Percentiles rank a stretch among this genome's conserved stretches.
These are phyloP conservation scores for Cutaneotrichosporon cavernicola DNA, from an alignment of 1,284 basidiomycete genomes.

Conservation along the genomic window DNA sequence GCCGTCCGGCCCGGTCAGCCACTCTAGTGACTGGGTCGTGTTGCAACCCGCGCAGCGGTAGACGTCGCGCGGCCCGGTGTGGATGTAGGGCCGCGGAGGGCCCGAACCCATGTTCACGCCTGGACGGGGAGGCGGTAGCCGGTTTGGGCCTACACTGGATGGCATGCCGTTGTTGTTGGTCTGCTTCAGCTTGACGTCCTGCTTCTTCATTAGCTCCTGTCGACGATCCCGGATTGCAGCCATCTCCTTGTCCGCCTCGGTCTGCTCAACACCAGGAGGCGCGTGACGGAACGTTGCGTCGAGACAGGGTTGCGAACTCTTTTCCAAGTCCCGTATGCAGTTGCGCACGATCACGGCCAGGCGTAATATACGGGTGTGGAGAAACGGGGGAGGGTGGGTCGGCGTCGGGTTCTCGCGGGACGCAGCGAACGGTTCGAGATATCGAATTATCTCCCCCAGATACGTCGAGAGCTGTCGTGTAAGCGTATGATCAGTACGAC, in stretches of 20 bases:
- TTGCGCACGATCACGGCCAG: constrained; percentile 34
- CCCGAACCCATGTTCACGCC: not conserved
- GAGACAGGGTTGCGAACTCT: constrained; percentile 30
- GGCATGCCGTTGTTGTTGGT: not conserved
- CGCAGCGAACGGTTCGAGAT: constrained; percentile 33
- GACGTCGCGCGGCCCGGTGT: constrained; percentile 9
- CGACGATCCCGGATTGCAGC: constrained; percentile 42
- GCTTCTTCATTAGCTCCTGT: constrained; percentile 41
- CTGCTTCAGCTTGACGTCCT: constrained; percentile 21
- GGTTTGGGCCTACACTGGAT: not conserved
- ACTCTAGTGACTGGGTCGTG: constrained; percentile 24
- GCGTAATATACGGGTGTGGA: constrained; percentile 36
- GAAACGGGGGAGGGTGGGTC: constrained; percentile 35
- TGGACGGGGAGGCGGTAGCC: not conserved
- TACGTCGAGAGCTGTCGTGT: constrained; percentile 32
- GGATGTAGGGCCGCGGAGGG: not conserved
- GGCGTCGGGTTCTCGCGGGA: constrained; percentile 25
- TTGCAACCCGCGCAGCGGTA: constrained; percentile 39
- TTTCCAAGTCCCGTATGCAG: constrained; percentile 29
- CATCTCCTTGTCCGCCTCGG: constrained; percentile 47
- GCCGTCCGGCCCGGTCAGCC: constrained; percentile 41
- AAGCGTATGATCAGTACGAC: not conserved
- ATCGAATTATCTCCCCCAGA: constrained; percentile 33
- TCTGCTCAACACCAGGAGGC: constrained; percentile 25
- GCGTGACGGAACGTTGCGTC: constrained; percentile 22